phyloP scores from a whole-genome alignment of 2,329 filamentous ascomycete genomes.

The Geoglossum cookeanum region DNA sequence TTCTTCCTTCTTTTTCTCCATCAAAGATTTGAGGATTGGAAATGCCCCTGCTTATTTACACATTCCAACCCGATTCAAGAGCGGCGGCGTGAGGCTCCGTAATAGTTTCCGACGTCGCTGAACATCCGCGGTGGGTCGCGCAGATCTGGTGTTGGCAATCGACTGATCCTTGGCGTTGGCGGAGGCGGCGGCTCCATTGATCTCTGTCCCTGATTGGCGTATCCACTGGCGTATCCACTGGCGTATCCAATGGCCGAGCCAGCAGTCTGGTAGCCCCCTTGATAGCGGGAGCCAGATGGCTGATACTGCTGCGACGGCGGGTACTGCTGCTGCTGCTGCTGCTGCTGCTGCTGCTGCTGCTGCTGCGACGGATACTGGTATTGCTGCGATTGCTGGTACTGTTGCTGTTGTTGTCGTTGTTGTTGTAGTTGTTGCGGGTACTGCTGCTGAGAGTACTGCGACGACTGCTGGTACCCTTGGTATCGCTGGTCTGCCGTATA shows the following conservation, averaged over 20 bases:
- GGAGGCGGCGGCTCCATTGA: not conserved
- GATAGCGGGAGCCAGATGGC: not conserved
- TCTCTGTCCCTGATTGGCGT: not conserved
- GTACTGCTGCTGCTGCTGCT: not conserved
- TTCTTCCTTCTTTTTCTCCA: not conserved
- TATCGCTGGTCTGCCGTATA: not conserved
- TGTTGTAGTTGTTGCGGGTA: not conserved
- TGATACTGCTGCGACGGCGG: not conserved
- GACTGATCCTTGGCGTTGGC: not conserved
- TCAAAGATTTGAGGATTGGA: not conserved
- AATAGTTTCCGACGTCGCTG: not conserved
- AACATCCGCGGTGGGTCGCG: not conserved
- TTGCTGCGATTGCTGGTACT: not conserved
- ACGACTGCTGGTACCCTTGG: not conserved
- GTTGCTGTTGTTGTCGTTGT: not conserved
- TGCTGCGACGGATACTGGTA: not conserved
- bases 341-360: not conserved
- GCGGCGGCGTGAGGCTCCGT: not conserved
- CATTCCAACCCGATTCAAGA: not conserved
- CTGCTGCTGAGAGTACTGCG: not conserved
- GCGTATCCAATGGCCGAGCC: not conserved
- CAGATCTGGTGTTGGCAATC: not conserved
- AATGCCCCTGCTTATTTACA: not conserved
- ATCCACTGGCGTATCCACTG: not conserved
- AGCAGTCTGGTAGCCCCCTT: not conserved